Base-by-base conservation (phyloP, 2,329 filamentous ascomycete species). In the Phialophora tarda region DNA sequence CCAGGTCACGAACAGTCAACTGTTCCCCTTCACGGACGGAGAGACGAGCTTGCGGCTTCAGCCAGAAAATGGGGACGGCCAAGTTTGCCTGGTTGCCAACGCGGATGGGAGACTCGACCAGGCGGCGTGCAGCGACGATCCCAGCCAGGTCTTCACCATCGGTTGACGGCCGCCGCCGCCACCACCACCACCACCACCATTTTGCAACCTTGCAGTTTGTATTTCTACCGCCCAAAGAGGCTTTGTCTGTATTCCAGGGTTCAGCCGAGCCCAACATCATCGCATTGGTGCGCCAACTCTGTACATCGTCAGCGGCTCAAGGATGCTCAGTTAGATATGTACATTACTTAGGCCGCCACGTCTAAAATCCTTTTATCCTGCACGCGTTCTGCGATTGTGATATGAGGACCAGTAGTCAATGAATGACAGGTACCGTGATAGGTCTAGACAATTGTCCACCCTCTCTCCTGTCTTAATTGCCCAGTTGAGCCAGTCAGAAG, bases 71-170 rank as follows among this genome's bases (percentile, higher is more conserved):
- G 65, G 65, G 10, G 26, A 41, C 8, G 57, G 65, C 12, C 17
- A 55, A 17, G 62, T 64, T 14, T 67, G 65, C 32, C 51, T 67
- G 4, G 50, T 47, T 17, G 24, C 58, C 12, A 57, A 67, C 30
- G 58, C 61, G 23, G 38, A 55, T n/a, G 65, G 65, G n/a, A 61
- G 65, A 34, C 32, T 67, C 14, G 65, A 67, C 32, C 62, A 64
- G 47, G 62, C 57, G 12, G 14, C 65, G 30, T 67, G 65, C n/a
- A 64, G 57, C 41, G 62, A 63, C 41, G 50, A 61, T 51, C 47
- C 61, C 0, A 50, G 51, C 48, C 65, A 67, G 56, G 23, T 67
- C 4, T 67, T 67, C 47, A 67, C 57, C 6, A 64, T 67, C 59
- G 47, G 38, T n/a, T 44, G 21, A 41, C 14, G 4, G 4, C 12